Evolutionary conservation across 2,329 filamentous ascomycete species (phyloP).

Genomic region (Alternaria panax): DNA sequence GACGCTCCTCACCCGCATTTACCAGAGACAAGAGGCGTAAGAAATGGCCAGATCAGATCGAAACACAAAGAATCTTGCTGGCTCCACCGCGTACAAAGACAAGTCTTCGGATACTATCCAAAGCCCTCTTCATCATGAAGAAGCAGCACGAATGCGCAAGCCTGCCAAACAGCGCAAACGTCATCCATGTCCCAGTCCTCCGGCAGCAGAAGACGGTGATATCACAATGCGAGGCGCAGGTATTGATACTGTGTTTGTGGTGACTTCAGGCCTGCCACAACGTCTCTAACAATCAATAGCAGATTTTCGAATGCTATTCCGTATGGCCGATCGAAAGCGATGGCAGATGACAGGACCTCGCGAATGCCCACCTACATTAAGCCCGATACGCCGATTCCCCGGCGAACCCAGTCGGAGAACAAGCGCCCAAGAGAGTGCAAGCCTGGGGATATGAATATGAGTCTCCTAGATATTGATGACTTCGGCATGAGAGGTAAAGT

Average conservation of each 20-base stretch:
- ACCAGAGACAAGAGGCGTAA: background rate
- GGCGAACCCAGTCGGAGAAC: background rate
- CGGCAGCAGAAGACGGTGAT: background rate
- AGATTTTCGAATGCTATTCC: background rate
- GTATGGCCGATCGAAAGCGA: background rate
- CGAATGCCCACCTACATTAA: background rate
- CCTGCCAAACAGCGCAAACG: background rate
- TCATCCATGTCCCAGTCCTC: background rate
- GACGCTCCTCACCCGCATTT: background rate
- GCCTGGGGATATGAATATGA: background rate
- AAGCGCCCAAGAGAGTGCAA: background rate
- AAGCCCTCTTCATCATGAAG: background rate
- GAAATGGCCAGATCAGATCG: no score
- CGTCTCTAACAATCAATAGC: background rate
- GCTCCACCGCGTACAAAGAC: background rate
- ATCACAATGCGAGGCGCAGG: background rate
- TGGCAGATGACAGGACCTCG: background rate
- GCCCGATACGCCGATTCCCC: background rate
- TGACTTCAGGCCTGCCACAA: background rate
- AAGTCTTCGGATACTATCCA: background rate
- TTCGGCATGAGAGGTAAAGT: constrained; percentile 22
- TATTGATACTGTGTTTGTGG: background rate
- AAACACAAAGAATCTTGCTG: background rate
- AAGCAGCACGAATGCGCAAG: background rate
- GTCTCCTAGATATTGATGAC: constrained; percentile 24